Percentiles rank a stretch among this genome's conserved stretches.
Evolutionary conservation across 768 basidiomycete genomes (phyloP).

Genomic region (Tulasnella sp.): DNA sequence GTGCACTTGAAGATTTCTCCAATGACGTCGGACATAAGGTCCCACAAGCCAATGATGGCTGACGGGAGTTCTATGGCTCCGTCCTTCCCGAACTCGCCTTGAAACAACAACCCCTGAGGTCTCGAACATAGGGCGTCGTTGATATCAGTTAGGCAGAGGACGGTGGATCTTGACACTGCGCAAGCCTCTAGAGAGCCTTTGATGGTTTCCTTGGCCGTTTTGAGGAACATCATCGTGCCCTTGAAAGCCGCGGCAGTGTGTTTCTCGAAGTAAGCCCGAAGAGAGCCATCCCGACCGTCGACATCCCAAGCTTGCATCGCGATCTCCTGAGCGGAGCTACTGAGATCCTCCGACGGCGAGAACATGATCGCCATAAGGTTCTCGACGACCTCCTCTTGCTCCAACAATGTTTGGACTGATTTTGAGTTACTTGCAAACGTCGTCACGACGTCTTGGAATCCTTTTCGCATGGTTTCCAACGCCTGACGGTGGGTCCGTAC

Average conservation of each 20-base stretch:
- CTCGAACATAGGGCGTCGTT: slow-evolving; percentile 82
- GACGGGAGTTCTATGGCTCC: slow-evolving; percentile 53
- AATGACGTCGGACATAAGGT: slow-evolving; percentile 75
- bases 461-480: slow-evolving; percentile 59
- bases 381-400: slow-evolving; percentile 58
- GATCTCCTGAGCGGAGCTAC: slow-evolving; percentile 75
- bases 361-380: slow-evolving; percentile 70
- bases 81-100: slow-evolving; percentile 53
- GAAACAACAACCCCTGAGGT: slow-evolving; percentile 70
- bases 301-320: slow-evolving; percentile 85
- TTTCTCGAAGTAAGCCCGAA: slow-evolving; percentile 73
- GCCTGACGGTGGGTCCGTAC: slow-evolving; percentile 62
- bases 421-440: slow-evolving; percentile 66
- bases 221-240: slow-evolving; percentile 71
- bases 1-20: slow-evolving; percentile 85
- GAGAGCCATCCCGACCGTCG: slow-evolving; percentile 86
- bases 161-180: slow-evolving; percentile 83
- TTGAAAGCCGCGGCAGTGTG: slow-evolving; percentile 66
- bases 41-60: slow-evolving; percentile 75
- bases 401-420: slow-evolving; percentile 56
- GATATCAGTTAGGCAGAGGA: slow-evolving; percentile 89
- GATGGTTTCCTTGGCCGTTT: slow-evolving; percentile 66
- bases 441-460: slow-evolving; percentile 65
- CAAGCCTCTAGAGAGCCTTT: slow-evolving; percentile 79
- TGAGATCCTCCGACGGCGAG: slow-evolving; percentile 78